Evolutionary conservation across 306 rosid species (phyloP), one percentile per base, ranked within the genome.

Genomic region (Prunus salicina): DNA sequence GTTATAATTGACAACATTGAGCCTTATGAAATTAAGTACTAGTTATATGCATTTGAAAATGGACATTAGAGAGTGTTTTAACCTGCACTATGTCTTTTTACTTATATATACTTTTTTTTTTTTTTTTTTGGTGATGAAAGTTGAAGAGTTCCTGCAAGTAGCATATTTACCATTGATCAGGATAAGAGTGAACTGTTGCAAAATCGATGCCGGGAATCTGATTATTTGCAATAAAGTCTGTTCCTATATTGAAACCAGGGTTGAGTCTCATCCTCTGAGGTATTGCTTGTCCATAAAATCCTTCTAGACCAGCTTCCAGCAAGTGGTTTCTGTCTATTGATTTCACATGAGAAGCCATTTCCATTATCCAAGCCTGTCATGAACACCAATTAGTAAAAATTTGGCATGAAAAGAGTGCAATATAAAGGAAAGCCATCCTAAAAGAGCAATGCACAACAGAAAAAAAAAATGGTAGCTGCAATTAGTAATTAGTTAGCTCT

Each of bases 221-320:
- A 68, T 94, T 91, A 51, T 94, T 94, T 55, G 93, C 93, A 38
- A 89, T 85, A 86, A 94, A 91, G 53, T 94, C 98, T 28, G 98
- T 90, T 25, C 97, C 98, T 12, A 87, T 82, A 28, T 91, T 71
- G 30, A 90, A 60, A 71, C 87, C 81, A 12, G 91, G 97, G 74
- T 94, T 94, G 49, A 90, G 63, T 56, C 86, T 67, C 79, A 75
- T 91, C 68, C 90, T 89, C 76, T 86, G 91, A 60, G 95, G 98
- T 1, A 93, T 87, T 25, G 95, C 85, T 38, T 84, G 89, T 27
- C 98, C 98, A 64, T 94, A 91, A 79, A 94, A 91, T 4, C 98
- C 98, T 86, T 91, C 98, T 16, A 91, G 80, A 13, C 98, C 98
- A 16, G 86, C 97, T 76, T 94, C 98, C 71, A 91, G 83, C 69